Base-by-base conservation (phyloP, 352 stramenopile genomes). In the Bremia lactucae region DNA sequence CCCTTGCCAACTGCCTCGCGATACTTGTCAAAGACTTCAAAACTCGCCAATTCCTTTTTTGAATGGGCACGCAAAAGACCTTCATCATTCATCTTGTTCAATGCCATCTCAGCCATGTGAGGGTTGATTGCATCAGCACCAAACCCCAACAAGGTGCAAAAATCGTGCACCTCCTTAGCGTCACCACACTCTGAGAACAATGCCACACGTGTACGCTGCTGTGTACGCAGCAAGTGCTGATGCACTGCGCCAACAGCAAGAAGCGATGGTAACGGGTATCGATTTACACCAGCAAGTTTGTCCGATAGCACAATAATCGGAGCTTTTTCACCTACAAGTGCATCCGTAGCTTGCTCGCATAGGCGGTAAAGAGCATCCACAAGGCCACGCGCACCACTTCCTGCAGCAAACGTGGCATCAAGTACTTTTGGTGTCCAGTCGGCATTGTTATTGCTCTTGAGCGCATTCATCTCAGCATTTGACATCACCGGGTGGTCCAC, bases 81-180 rank as follows among this genome's bases (percentile, higher is more conserved):
- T 67, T 97, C 89, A 21, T 70, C 62, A 60, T 97, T 96, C 82
- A 98, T 96, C 63, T 97, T 96, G 45, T 74, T 84, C 28, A 98
- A 63, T 2, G 88, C 89, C 51, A 97, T 82, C 53, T 97, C 96
- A 6, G 91, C 92, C 68, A 97, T 93, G 69, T 96, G 95, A 8
- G 94, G 94, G 47, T 88, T 97, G 22, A 98, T 83, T 40, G 80
- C 91, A 65, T 97, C 92, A 44, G 89, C 95, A 39, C 94, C 94
- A 58, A 95, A 98, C 22, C 90, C 90, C 45, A 97, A 72, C 15
- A 97, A 63, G 2, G 87, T 96, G 24, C 86, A 89, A 63, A 95
- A 96, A 60, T 98, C 90, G 55, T 97, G 88, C n/a, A 97, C 92
- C 72, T 98, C 94, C 59, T 96, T 95, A 5, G 81, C 84, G 62